Conservation (phyloP, 2,329 filamentous ascomycete species). For the Cercospora zeina region DNA sequence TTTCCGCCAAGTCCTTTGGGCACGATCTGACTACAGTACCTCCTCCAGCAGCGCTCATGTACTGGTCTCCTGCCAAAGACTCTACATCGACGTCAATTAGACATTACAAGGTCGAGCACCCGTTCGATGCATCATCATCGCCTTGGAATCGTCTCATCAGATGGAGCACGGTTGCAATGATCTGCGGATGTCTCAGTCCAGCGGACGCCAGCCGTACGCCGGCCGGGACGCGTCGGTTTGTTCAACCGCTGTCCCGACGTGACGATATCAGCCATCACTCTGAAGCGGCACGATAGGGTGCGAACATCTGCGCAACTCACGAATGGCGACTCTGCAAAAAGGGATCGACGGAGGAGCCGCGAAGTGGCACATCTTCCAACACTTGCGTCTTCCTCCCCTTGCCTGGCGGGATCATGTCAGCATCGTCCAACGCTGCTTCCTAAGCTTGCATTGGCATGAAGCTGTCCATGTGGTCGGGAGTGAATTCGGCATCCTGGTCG, state of each 20-base stretch:
- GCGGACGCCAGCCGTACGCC: neutral
- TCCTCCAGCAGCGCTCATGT: neutral
- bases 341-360: neutral
- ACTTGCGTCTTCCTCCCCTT: neutral
- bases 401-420: neutral
- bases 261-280: neutral
- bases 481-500: constrained; percentile 24
- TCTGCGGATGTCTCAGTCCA: neutral
- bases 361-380: neutral
- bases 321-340: neutral
- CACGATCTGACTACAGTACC: too few species aligned
- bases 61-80: neutral
- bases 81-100: neutral
- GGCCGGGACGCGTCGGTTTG: neutral
- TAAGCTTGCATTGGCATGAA: constrained; percentile 23
- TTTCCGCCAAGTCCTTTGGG: neutral
- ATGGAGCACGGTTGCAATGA: neutral
- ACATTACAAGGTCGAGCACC: neutral
- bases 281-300: neutral
- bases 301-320: neutral
- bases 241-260: neutral
- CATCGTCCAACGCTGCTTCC: neutral
- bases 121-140: too few species aligned
- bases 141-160: neutral
- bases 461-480: constrained; percentile 22